These are phyloP conservation scores for Rhynchosporium secalis DNA, from an alignment of 2,329 filamentous ascomycete genomes.

Conservation along the genomic window DNA sequence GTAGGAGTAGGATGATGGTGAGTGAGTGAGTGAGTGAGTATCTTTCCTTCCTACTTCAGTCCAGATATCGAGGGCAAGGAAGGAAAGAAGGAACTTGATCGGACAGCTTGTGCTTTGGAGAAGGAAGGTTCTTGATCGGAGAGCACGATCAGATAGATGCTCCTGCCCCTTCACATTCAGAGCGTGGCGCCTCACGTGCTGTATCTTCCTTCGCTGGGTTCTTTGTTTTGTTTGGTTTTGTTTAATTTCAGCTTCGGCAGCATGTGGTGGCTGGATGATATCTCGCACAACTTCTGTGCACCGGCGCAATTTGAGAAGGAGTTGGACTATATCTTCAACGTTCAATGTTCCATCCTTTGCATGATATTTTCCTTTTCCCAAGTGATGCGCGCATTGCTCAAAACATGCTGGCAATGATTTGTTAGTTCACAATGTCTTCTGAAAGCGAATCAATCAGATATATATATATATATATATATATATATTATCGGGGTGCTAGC, in stretches of 20 bases:
- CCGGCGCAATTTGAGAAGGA: no score
- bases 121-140: neutral
- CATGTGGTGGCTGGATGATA: neutral
- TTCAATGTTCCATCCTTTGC: neutral
- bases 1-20: neutral
- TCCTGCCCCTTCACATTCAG: neutral
- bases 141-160: neutral
- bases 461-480: no score
- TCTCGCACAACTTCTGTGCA: no score
- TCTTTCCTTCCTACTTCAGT: no score
- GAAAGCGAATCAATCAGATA: no score
- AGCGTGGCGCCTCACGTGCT: slow-evolving; percentile 8
- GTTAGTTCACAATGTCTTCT: no score
- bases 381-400: no score
- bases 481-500: no score
- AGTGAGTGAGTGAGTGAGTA: no score
- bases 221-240: neutral
- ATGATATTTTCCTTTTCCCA: neutral
- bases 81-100: neutral
- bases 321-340: neutral
- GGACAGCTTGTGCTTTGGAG: neutral
- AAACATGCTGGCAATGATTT: no score
- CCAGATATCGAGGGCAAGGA: no score
- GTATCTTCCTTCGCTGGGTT: neutral
- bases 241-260: neutral